Evolutionary conservation across 768 basidiomycete species (phyloP).

Genomic region (Lentinula sp.): DNA sequence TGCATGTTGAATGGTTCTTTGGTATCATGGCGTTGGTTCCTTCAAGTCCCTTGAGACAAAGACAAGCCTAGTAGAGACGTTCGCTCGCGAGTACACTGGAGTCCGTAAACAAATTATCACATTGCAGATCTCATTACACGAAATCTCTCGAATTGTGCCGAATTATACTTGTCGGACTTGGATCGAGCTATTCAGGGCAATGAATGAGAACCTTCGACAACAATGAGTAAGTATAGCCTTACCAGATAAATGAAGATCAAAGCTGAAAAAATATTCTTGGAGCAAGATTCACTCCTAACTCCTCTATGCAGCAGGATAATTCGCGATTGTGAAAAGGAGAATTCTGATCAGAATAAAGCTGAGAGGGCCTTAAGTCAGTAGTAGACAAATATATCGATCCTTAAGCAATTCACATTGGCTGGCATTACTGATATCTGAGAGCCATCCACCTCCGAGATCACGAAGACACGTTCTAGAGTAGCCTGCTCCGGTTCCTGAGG

Average conservation of each 20-base stretch:
- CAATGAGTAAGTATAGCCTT: background rate
- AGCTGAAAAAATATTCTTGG: slow-evolving; percentile 30
- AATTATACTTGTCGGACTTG: background rate
- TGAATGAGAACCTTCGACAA: too few relatives aligned
- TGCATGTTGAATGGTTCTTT: background rate
- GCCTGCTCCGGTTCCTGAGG: slow-evolving; percentile 1
- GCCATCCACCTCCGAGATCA: background rate
- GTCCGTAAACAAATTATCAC: background rate
- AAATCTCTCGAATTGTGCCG: background rate
- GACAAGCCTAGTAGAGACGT: background rate
- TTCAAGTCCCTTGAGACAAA: background rate
- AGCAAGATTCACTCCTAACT: slow-evolving; percentile 37
- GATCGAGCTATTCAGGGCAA: too few relatives aligned
- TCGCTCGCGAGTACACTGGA: background rate
- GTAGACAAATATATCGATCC: slow-evolving; percentile 1
- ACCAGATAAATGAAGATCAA: background rate
- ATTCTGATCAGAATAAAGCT: slow-evolving; percentile 22
- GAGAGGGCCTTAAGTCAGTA: slow-evolving; percentile 9
- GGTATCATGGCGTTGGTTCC: background rate
- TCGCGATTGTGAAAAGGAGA: slow-evolving; percentile 22
- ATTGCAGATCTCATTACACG: background rate
- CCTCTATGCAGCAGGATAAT: slow-evolving; percentile 35
- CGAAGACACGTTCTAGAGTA: background rate
- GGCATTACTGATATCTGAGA: background rate
- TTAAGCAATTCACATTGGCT: slow-evolving; percentile 9